Conservation (phyloP, 2,329 filamentous ascomycete species). For the Nemania diffusa region DNA sequence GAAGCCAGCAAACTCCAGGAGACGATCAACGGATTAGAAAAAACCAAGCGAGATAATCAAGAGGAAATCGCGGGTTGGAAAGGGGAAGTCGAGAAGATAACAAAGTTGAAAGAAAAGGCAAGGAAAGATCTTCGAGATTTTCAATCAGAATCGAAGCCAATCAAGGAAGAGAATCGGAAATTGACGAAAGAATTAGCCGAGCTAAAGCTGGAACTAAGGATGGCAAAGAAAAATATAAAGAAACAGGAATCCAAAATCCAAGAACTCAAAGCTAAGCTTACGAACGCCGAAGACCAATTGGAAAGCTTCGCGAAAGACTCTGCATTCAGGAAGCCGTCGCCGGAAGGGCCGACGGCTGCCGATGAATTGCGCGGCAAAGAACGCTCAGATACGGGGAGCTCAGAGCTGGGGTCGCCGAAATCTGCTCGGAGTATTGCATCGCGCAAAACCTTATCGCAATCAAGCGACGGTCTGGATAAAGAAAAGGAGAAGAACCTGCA, state of each 20-base stretch:
- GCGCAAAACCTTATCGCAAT: too few species aligned
- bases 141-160: not conserved
- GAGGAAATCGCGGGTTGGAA: not conserved
- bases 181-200: not conserved
- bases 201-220: not conserved
- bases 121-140: too few species aligned
- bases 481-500: not conserved
- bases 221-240: not conserved
- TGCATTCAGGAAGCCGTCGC: not conserved
- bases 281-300: not conserved
- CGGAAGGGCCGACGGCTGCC: not conserved
- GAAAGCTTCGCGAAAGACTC: not conserved
- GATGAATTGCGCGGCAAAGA: not conserved
- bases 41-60: too few species aligned
- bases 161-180: not conserved
- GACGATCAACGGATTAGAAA: not conserved
- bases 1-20: not conserved
- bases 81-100: not conserved
- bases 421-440: too few species aligned
- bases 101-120: not conserved
- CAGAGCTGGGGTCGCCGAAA: too few species aligned
- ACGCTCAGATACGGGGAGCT: not conserved
- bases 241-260: not conserved
- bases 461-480: not conserved
- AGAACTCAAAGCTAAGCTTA: not conserved